A percentile compares a stretch with the other conserved stretches of the same genome.
Conservation (phyloP, 352 stramenopile genomes). For the Globisporangium parvum region DNA sequence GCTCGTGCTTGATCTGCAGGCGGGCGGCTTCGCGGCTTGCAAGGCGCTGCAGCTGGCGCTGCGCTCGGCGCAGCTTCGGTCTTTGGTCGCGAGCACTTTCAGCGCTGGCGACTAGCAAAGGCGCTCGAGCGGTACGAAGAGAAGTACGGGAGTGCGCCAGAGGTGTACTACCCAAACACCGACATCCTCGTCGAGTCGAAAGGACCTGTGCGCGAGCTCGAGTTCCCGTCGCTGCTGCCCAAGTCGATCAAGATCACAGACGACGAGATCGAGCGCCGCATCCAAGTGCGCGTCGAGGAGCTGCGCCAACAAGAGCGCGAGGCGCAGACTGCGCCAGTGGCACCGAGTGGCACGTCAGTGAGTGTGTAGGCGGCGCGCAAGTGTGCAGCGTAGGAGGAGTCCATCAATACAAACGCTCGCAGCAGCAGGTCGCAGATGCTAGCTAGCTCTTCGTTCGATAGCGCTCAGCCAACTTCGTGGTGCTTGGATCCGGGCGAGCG, state of each 20-base stretch:
- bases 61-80: constrained; percentile 51
- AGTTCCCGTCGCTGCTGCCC: constrained; percentile 69
- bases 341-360: neutral
- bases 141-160: constrained; percentile 64
- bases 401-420: too few species aligned
- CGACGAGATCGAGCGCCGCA: constrained; percentile 73
- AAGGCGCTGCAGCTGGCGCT: constrained; percentile 57
- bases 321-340: neutral
- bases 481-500: too few species aligned
- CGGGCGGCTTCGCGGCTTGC: constrained; percentile 56
- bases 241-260: constrained; percentile 62
- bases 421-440: too few species aligned
- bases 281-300: constrained; percentile 67
- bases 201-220: constrained; percentile 39
- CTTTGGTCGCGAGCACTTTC: constrained; percentile 65
- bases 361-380: too few species aligned
- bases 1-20: constrained; percentile 19
- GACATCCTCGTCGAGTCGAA: constrained; percentile 58
- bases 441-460: too few species aligned
- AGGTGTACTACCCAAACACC: constrained; percentile 59
- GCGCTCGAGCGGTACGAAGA: constrained; percentile 72
- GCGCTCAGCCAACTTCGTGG: too few species aligned
- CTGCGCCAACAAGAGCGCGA: constrained; percentile 30
- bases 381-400: too few species aligned
- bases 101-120: constrained; percentile 69